A percentile compares a stretch with the other conserved stretches of the same genome.
These are phyloP conservation scores for Ophiostoma ips DNA, from an alignment of 2,329 filamentous ascomycete genomes.

Conservation along the genomic window DNA sequence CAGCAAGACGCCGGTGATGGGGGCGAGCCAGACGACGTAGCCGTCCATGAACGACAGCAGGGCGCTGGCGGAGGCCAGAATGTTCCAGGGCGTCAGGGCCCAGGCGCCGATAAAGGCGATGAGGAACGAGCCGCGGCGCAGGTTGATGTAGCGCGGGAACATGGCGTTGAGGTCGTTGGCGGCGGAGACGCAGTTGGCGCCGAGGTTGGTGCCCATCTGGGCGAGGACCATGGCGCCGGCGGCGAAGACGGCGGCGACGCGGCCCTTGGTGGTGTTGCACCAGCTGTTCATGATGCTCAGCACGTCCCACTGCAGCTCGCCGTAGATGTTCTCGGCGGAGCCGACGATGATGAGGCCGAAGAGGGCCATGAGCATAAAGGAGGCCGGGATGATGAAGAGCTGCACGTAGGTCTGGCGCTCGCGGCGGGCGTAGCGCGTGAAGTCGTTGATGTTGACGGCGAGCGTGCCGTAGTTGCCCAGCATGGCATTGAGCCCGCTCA, in stretches of 20 bases:
- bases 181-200: conserved; percentile 23
- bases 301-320: not conserved
- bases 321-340: not conserved
- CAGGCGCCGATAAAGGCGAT: conserved; percentile 15
- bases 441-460: conserved; percentile 73
- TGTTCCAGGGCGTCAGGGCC: conserved; percentile 15
- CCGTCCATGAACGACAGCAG: conserved; percentile 13
- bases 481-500: conserved; percentile 75
- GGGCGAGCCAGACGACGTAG: conserved; percentile 14
- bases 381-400: not conserved
- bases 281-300: not conserved
- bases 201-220: conserved; percentile 13
- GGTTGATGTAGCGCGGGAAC: conserved; percentile 23
- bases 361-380: not conserved
- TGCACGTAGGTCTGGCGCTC: not conserved
- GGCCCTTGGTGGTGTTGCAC: not conserved
- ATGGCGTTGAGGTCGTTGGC: conserved; percentile 22
- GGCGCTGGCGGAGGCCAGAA: conserved; percentile 11
- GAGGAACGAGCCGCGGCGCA: conserved; percentile 19
- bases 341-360: not conserved
- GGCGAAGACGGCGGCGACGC: conserved; percentile 14
- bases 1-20: conserved; percentile 21
- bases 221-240: conserved; percentile 12
- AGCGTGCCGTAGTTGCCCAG: conserved; percentile 86
- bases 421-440: conserved; percentile 66